phyloP scores from a whole-genome alignment of 345 rosid species.

The Eucalyptus curtisii region DNA sequence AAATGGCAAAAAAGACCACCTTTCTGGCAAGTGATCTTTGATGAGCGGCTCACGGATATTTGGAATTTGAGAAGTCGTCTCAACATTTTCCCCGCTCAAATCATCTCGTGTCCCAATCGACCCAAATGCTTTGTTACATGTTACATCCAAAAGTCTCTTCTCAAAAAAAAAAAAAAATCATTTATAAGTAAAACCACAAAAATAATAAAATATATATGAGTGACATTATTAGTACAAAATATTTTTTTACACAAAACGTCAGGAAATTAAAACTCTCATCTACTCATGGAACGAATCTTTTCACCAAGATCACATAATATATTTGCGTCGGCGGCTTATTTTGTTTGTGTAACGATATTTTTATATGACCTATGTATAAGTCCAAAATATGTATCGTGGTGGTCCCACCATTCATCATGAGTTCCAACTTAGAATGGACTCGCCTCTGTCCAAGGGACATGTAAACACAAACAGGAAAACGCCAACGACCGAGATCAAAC shows the following conservation, averaged over 20 bases:
- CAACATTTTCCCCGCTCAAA: background rate
- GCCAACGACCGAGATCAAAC: background rate
- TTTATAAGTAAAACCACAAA: background rate
- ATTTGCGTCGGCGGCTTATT: background rate
- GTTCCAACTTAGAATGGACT: background rate
- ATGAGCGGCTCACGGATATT: background rate
- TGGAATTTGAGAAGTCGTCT: background rate
- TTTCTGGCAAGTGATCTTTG: background rate
- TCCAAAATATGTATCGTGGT: background rate
- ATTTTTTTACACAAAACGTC: background rate
- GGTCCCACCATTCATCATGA: background rate
- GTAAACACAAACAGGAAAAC: background rate
- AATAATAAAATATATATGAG: background rate
- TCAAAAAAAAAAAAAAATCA: background rate
- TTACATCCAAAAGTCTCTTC: background rate
- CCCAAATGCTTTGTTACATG: background rate
- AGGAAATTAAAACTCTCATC: background rate
- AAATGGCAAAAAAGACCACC: background rate
- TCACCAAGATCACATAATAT: background rate
- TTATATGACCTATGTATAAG: background rate
- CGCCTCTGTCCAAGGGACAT: background rate
- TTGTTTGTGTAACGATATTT: background rate
- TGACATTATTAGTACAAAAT: background rate
- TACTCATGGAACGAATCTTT: background rate
- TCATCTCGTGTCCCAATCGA: background rate